Base-by-base conservation (phyloP, 306 rosid species). In the Cyclanthera cordifolia region DNA sequence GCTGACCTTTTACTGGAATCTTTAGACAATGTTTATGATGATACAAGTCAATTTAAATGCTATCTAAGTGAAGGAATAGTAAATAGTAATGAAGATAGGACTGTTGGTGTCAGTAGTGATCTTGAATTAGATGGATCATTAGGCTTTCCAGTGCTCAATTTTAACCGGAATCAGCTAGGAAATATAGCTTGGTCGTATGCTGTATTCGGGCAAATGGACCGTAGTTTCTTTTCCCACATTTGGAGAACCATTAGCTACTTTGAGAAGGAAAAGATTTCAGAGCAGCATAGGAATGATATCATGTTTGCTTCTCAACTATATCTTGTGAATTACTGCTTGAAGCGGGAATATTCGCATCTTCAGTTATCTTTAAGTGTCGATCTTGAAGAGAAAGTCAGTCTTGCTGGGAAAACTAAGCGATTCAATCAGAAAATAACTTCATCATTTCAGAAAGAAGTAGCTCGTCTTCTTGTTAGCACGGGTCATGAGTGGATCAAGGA, bases 131-230 rank as follows among this genome's bases (percentile, higher is more conserved):
- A 75, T 70, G 81, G 66, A 69, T 76, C 75, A 75, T 45, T 24
- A 53, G 76, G 55, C 15, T 61, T 71, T 67, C 90, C 90, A 52
- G 72, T 84, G 43, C 86, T 87, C 47, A 76, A 71, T 73, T 84
- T 89, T 71, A 82, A 59, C 46, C 78, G 96, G 77, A 90, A 87
- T 73, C 94, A 89, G 79, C 89, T 89, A 70, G 96, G 82, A 46
- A 80, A 76, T 68, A 83, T 93, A 53, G 93, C 94, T 53, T 93
- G 98, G 95, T 93, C 98, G 28, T 89, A 82, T 79, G 91, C 96
- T 52, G 96, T 93, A 55, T 79, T 87, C 14, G 87, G 96, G 43
- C 87, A 93, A 82, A 56, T 89, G 87, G 79, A 69, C 46, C 75
- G 91, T 57, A 79, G 74, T 55, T 90, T 88, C 84, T 88, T 90